These are phyloP conservation scores for Vitis cinerea DNA, from an alignment of 164 flowering plant species.

Conservation along the genomic window DNA sequence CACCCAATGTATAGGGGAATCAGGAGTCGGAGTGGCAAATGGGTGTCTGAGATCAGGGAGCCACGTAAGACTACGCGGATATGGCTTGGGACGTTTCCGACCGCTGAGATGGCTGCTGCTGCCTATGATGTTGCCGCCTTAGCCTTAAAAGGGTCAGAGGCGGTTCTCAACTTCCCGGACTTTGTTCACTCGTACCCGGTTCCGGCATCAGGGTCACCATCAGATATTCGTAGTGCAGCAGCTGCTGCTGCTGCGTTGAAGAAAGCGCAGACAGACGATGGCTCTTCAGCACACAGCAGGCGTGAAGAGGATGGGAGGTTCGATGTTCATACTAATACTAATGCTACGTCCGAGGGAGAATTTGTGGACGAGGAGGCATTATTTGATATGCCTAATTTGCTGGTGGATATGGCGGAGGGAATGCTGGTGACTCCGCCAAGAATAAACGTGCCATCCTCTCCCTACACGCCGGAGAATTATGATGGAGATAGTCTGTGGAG, in stretches of 20 bases:
- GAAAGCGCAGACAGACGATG: slow-evolving; percentile 2
- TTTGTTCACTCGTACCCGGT: slow-evolving; percentile 27
- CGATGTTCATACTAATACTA: background rate
- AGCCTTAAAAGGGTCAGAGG: slow-evolving; percentile 53
- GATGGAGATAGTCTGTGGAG: slow-evolving; percentile 47
- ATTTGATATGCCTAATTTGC: slow-evolving; percentile 53
- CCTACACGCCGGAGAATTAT: slow-evolving; percentile 34
- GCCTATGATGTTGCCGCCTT: slow-evolving; percentile 82
- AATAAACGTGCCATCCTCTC: slow-evolving; percentile 32
- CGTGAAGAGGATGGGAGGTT: background rate
- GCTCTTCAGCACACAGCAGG: background rate
- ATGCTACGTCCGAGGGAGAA: slow-evolving; percentile 8
- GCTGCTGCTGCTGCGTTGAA: slow-evolving; percentile 46
- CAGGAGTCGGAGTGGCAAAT: slow-evolving; percentile 63
- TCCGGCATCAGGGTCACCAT: slow-evolving; percentile 47
- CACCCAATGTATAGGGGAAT: slow-evolving; percentile 59
- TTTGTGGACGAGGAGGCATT: slow-evolving; percentile 56
- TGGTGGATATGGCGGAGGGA: slow-evolving; percentile 64
- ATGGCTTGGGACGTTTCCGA: slow-evolving; percentile 76
- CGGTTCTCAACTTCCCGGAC: slow-evolving; percentile 60
- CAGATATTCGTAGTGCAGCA: slow-evolving; percentile 57
- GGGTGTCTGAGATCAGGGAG: slow-evolving; percentile 85
- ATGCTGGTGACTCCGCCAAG: slow-evolving; percentile 61
- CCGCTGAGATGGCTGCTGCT: slow-evolving; percentile 83
- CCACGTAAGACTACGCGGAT: slow-evolving; percentile 64